Evolutionary conservation across 306 rosid genomes (phyloP), one percentile per base, ranked within the genome.

Genomic region (Castanea mollissima): DNA sequence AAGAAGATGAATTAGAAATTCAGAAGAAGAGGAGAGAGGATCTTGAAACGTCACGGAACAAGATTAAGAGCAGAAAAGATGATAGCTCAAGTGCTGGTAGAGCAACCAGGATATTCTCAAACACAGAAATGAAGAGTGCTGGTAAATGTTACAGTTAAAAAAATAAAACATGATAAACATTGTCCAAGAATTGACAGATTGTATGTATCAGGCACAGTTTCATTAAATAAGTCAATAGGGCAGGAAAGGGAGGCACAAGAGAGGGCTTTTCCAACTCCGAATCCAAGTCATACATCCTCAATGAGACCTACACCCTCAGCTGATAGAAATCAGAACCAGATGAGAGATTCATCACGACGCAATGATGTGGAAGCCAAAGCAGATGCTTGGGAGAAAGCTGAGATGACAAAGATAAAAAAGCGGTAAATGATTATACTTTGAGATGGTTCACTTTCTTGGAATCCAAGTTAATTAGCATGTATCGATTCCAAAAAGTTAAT

Each of bases 351-450:
- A 58, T 16, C 59, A 5, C 55, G 52, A 14, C 75, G 14, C 38
- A 77, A 64, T 64, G 74, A 75, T 34, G 29, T 52, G 82, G 80
- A 73, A 73, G 44, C 84, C 13, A 83, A 32, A 85, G 85, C 89
- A 51, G 84, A 86, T 83, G 76, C 81, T 76, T 88, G 96, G 90
- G 84, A 89, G 83, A 87, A 74, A 84, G 82, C 87, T 64, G 78
- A 82, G 89, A 77, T 79, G 79, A 85, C 78, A 63, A 85, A 83
- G 83, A 85, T 89, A 74, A 88, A 78, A 52, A 84, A 76, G 63
- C 68, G 90, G 96, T 91, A 85, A 67, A 67, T 4, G 27, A 16
- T 67, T 23, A 11, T 59, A 59, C 65, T 59, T 23, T 23, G 14
- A 21, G 31, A 59, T 59, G 67, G 67, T 59, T 23, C 15, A 23